Conservation (phyloP, 2,329 filamentous ascomycete genomes). For the Penicillium vulpinum region DNA sequence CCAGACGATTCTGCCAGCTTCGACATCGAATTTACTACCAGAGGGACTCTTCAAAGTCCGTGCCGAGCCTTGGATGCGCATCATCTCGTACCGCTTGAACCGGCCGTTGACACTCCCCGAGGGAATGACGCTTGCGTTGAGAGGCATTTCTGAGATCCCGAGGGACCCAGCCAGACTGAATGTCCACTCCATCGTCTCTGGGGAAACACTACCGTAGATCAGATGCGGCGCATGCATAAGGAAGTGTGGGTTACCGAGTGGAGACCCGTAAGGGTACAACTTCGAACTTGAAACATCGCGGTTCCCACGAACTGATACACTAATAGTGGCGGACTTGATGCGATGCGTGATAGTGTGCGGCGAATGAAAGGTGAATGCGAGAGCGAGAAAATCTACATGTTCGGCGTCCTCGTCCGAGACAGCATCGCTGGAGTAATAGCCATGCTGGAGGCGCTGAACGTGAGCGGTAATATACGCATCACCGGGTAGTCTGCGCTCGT, state of each 20-base stretch:
- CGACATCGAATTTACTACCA: slow-evolving; percentile 41
- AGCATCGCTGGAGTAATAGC: slow-evolving; percentile 46
- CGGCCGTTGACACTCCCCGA: slow-evolving; percentile 42
- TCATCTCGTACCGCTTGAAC: slow-evolving; percentile 52
- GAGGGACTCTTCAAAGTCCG: slow-evolving; percentile 41
- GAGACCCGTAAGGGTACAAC: slow-evolving; percentile 5
- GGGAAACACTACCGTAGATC: slow-evolving; percentile 50
- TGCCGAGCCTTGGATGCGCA: slow-evolving; percentile 51
- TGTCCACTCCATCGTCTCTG: slow-evolving; percentile 51
- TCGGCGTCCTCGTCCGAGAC: slow-evolving; percentile 46
- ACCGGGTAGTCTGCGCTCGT: slow-evolving; percentile 51
- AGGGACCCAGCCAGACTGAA: slow-evolving; percentile 50
- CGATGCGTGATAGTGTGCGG: slow-evolving; percentile 45
- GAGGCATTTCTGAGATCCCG: slow-evolving; percentile 48
- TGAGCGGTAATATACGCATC: slow-evolving; percentile 53
- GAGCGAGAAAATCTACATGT: slow-evolving; percentile 51
- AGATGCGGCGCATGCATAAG: slow-evolving; percentile 54
- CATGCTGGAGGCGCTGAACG: slow-evolving; percentile 53
- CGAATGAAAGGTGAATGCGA: slow-evolving; percentile 54
- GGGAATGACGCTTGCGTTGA: slow-evolving; percentile 45
- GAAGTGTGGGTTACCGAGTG: slow-evolving; percentile 42
- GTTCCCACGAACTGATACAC: slow-evolving; percentile 32
- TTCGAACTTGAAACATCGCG: slow-evolving; percentile 3
- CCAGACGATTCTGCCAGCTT: slow-evolving; percentile 52
- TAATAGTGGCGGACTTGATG: slow-evolving; percentile 51